Evolutionary conservation across 352 stramenopile genomes (phyloP), one percentile per base, ranked within the genome.

Genomic region (Pythium utonaiense): DNA sequence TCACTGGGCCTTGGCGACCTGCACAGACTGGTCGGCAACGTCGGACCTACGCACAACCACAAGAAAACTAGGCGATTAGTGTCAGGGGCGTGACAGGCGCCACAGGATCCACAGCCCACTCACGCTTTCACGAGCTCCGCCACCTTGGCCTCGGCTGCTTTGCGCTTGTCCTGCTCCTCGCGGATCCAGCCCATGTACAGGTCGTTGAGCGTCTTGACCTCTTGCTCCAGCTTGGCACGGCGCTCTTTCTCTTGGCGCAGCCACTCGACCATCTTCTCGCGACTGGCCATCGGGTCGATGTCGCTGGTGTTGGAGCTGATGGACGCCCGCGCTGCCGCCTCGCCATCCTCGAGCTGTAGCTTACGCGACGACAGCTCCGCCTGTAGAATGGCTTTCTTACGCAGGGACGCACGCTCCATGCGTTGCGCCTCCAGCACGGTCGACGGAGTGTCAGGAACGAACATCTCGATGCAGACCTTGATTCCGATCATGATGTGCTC

Each of bases 161-260:
- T 88, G 31, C 83, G 80, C 63, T 92, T 92, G 21, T 64, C 73
- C 62, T 91, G 81, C 68, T 94, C 84, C 36, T 91, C 77, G 19
- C 79, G 78, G 62, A 94, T 88, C 84, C 84, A 94, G 13, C 74
- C 70, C 82, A 91, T 91, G 69, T 92, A 94, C 60, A 92, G 61
- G 7, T 89, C 77, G 54, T 90, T 90, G 49, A 94, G 65, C 40
- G 75, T 88, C 65, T 90, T 90, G 21, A 94, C 63, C 54, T 94
- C 82, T 36, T 83, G 75, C 60, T 94, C 84, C 22, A 94, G 55
- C 71, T 91, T 88, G 51, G 64, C 17, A 3, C 80, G 82, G 19
- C 79, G 80, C 24, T 90, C 79, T 56, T 89, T 86, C 65, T 94
- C 82, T 14, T 79, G 67, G 21, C 72, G 69, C 42, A 91, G 69